Percentiles rank a stretch among this genome's conserved stretches.
These are phyloP conservation scores for Cladorrhinum samala DNA, from an alignment of 495 filamentous ascomycete genomes.

Conservation along the genomic window DNA sequence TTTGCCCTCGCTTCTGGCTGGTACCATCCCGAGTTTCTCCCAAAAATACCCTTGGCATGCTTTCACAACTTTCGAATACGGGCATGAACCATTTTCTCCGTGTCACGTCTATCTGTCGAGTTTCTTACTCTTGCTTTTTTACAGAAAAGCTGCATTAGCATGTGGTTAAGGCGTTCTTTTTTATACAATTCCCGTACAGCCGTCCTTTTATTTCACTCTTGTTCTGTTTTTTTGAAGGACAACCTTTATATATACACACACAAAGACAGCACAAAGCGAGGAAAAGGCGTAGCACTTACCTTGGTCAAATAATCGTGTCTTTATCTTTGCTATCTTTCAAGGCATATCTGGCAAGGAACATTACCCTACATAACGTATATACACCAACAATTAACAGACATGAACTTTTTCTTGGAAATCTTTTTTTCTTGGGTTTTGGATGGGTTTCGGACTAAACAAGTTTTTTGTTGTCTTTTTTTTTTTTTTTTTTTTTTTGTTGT, in stretches of 20 bases:
- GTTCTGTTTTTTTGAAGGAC: neutral
- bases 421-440: neutral
- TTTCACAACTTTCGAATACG: neutral
- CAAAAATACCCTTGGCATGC: neutral
- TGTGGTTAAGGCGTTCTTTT: neutral
- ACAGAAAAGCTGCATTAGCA: neutral
- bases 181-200: neutral
- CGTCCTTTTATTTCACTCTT: neutral
- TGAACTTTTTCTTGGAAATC: neutral
- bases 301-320: too few relatives aligned
- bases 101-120: neutral
- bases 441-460: too few relatives aligned
- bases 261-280: too few relatives aligned
- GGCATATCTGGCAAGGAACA: too few relatives aligned
- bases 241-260: neutral
- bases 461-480: too few relatives aligned
- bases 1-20: neutral
- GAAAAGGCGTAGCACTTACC: too few relatives aligned
- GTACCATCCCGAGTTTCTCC: neutral
- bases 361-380: neutral
- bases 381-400: neutral
- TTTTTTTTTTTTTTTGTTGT: neutral
- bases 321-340: too few relatives aligned
- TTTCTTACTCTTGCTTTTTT: neutral
- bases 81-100: neutral